phyloP scores from a whole-genome alignment of 1,284 basidiomycete genomes.

The Fomes fomentarius region DNA sequence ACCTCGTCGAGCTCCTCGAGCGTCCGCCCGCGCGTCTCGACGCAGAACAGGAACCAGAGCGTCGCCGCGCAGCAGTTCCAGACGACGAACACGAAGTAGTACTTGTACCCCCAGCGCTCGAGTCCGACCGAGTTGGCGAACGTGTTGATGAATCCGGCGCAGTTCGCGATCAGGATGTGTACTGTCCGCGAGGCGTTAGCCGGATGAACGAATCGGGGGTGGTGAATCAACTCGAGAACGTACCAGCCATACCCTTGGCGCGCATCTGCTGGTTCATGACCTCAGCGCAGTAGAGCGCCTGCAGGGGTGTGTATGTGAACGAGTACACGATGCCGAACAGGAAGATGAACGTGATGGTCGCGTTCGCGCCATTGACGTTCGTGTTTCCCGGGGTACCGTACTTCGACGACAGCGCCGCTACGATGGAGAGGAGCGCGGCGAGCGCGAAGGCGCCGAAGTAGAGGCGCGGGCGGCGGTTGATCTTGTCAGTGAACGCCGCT shows the following conservation, averaged over 20 bases:
- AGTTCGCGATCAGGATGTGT: constrained; percentile 13
- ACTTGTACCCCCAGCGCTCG: constrained; percentile 13
- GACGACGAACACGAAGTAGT: constrained; percentile 20
- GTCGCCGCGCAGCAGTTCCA: constrained; percentile 12
- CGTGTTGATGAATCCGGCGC: constrained; percentile 16
- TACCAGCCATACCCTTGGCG: constrained; percentile 12
- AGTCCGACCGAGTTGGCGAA: constrained; percentile 19
- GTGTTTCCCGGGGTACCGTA: constrained; percentile 8
- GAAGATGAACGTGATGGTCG: constrained; percentile 16
- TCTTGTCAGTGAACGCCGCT: constrained; percentile 10
- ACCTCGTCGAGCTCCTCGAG: constrained; percentile 16
- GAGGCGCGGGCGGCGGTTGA: constrained; percentile 10
- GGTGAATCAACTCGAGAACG: neutral
- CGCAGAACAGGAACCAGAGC: constrained; percentile 16
- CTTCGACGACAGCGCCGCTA: constrained; percentile 10
- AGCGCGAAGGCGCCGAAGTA: constrained; percentile 11
- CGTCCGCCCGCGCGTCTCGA: constrained; percentile 14
- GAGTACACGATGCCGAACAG: constrained; percentile 13
- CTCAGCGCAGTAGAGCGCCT: constrained; percentile 16
- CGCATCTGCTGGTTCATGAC: constrained; percentile 13
- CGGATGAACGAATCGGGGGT: no score
- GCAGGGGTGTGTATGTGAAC: constrained; percentile 14
- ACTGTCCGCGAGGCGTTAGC: neutral
- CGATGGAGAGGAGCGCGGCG: constrained; percentile 9
- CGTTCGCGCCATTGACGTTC: constrained; percentile 10